phyloP scores from a whole-genome alignment of 2,329 filamentous ascomycete genomes.

The Epichloe sibirici region DNA sequence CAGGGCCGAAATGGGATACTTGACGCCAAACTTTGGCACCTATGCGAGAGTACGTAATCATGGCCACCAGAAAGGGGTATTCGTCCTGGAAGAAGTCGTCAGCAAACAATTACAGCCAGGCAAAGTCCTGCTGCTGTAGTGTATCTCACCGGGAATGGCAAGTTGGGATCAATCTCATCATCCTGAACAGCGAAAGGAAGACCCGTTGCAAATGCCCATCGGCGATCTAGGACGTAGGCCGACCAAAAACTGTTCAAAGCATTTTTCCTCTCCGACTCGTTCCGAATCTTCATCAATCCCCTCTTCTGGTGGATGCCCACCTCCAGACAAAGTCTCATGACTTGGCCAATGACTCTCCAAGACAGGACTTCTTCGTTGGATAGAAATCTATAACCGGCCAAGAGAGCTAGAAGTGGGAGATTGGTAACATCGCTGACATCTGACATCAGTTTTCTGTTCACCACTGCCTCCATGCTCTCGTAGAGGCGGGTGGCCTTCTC shows the following conservation, averaged over 20 bases:
- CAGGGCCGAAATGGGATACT: conserved; percentile 54
- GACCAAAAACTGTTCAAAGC: conserved; percentile 74
- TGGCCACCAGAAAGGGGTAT: conserved; percentile 63
- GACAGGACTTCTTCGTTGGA: conserved; percentile 75
- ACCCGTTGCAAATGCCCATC: conserved; percentile 84
- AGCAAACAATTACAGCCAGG: background rate
- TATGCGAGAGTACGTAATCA: conserved; percentile 75
- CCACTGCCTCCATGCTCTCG: conserved; percentile 58
- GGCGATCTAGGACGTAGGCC: conserved; percentile 70
- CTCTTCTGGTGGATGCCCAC: conserved; percentile 73
- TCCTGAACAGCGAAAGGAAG: conserved; percentile 79
- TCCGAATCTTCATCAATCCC: conserved; percentile 55
- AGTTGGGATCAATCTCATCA: conserved; percentile 66
- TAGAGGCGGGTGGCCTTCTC: conserved; percentile 61
- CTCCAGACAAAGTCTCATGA: conserved; percentile 66
- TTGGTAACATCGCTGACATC: conserved; percentile 35
- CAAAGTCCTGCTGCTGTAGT: background rate
- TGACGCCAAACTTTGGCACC: conserved; percentile 80
- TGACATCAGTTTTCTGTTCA: conserved; percentile 53
- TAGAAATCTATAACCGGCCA: conserved; percentile 65
- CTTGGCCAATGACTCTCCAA: conserved; percentile 78
- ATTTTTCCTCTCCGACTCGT: conserved; percentile 54
- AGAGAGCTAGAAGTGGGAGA: conserved; percentile 38
- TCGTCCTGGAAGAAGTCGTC: conserved; percentile 26
- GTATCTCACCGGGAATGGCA: conserved; percentile 63